These are phyloP conservation scores for Ustilago tritici DNA, from an alignment of 1,284 basidiomycete genomes.

Conservation along the genomic window DNA sequence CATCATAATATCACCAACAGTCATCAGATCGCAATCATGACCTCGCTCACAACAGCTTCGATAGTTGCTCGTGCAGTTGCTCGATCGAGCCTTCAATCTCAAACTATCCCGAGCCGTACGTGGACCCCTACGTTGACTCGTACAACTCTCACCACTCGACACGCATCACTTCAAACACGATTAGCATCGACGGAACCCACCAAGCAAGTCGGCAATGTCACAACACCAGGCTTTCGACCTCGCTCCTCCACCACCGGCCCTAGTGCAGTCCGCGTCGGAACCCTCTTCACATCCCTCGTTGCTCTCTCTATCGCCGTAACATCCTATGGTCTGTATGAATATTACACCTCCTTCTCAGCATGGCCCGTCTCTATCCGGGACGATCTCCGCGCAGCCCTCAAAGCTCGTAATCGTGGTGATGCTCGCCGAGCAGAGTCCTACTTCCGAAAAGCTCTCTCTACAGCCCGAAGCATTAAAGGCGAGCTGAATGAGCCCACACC, in stretches of 20 bases:
- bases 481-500: conserved; percentile 44
- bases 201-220: conserved; percentile 37
- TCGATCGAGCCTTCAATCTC: conserved; percentile 1
- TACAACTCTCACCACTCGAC: background rate
- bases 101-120: background rate
- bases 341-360: conserved; percentile 66
- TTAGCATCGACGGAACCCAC: conserved; percentile 14
- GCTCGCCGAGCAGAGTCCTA: conserved; percentile 53
- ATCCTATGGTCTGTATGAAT: conserved; percentile 66
- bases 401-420: conserved; percentile 64
- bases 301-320: conserved; percentile 64
- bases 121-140: background rate
- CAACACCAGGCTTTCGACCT: conserved; percentile 34
- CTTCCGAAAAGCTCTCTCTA: conserved; percentile 61
- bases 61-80: conserved; percentile 6
- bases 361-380: conserved; percentile 68
- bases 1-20: background rate
- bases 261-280: conserved; percentile 36
- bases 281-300: conserved; percentile 51
- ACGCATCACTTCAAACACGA: background rate
- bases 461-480: conserved; percentile 43
- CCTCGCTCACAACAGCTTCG: conserved; percentile 15
- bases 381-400: conserved; percentile 66
- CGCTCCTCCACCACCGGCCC: conserved; percentile 26
- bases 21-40: conserved; percentile 8